Conservation (phyloP, 768 basidiomycete genomes). For the Pleurotus tuber-regium region DNA sequence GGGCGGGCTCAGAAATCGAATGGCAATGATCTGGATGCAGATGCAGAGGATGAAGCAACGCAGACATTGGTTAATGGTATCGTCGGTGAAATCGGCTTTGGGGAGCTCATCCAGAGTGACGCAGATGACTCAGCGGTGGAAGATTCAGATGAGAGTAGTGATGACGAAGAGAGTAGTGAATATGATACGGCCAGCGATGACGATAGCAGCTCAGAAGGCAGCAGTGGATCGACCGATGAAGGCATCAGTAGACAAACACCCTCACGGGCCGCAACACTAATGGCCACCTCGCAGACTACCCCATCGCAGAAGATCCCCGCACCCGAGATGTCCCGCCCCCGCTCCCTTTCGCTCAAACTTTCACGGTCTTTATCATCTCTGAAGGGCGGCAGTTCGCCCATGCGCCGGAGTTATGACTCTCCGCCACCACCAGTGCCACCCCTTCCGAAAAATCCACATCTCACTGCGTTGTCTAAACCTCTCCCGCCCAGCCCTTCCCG, state of each 20-base stretch:
- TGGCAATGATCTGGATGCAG: constrained; percentile 45
- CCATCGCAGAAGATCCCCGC: constrained; percentile 10
- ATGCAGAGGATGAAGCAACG: constrained; percentile 82
- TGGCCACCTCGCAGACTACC: constrained; percentile 7
- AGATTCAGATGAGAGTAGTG: constrained; percentile 50
- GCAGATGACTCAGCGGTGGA: constrained; percentile 81
- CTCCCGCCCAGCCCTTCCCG: constrained; percentile 34
- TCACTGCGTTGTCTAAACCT: constrained; percentile 35
- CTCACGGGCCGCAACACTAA: constrained; percentile 16
- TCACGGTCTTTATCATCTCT: constrained; percentile 43
- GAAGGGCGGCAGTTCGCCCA: constrained; percentile 19
- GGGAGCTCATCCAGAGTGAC: constrained; percentile 74
- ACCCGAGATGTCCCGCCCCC: constrained; percentile 8
- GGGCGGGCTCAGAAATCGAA: constrained; percentile 47
- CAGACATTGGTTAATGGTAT: constrained; percentile 78
- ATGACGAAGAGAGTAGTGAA: constrained; percentile 41
- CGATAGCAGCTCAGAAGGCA: constrained; percentile 29
- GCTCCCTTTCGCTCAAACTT: constrained; percentile 44
- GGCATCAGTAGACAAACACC: not conserved
- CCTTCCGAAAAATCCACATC: constrained; percentile 26
- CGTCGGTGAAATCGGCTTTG: constrained; percentile 78
- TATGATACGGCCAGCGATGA: constrained; percentile 33
- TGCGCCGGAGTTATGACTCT: constrained; percentile 27
- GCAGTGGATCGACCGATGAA: constrained; percentile 17
- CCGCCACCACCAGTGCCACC: constrained; percentile 42